Evolutionary conservation across 2,329 filamentous ascomycete species (phyloP).

Genomic region (Phoma sp.): DNA sequence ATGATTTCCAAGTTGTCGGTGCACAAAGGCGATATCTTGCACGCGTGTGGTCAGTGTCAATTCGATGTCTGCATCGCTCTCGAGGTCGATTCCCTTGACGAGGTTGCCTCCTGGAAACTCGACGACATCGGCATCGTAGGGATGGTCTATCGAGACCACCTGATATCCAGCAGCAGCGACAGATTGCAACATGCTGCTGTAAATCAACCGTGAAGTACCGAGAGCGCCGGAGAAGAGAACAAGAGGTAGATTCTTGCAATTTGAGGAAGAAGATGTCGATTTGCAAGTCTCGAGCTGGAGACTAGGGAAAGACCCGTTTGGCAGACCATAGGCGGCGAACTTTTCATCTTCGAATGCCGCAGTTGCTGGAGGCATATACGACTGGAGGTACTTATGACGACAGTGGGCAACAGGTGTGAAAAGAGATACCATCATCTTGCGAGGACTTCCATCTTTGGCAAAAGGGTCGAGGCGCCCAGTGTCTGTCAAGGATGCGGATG

Average conservation of each 20-base stretch:
- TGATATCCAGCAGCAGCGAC: conserved; percentile 58
- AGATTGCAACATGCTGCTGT: conserved; percentile 54
- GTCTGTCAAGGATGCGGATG: conserved; percentile 27
- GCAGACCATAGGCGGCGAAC: conserved; percentile 35
- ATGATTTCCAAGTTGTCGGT: conserved; percentile 24
- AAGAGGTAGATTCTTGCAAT: conserved; percentile 17
- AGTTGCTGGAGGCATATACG: conserved; percentile 36
- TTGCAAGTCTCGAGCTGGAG: conserved; percentile 29
- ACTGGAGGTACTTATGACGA: conserved; percentile 5
- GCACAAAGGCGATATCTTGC: conserved; percentile 31
- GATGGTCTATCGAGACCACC: conserved; percentile 60
- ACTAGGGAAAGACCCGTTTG: conserved; percentile 32
- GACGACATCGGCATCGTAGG: conserved; percentile 58
- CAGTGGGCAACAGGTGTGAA: conserved; percentile 31
- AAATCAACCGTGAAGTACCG: conserved; percentile 53
- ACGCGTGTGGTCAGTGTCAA: conserved; percentile 30
- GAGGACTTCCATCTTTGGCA: conserved; percentile 23
- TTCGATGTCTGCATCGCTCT: conserved; percentile 31
- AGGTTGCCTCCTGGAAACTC: conserved; percentile 57
- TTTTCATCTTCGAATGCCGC: conserved; percentile 31
- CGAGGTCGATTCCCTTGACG: conserved; percentile 32
- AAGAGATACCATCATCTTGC: conserved; percentile 35
- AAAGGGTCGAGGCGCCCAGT: conserved; percentile 29
- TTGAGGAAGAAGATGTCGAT: neutral
- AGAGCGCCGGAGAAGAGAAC: conserved; percentile 58